A percentile compares a stretch with the other conserved stretches of the same genome.
Evolutionary conservation across 768 basidiomycete species (phyloP).

Genomic region (Pleurotus eryngii): DNA sequence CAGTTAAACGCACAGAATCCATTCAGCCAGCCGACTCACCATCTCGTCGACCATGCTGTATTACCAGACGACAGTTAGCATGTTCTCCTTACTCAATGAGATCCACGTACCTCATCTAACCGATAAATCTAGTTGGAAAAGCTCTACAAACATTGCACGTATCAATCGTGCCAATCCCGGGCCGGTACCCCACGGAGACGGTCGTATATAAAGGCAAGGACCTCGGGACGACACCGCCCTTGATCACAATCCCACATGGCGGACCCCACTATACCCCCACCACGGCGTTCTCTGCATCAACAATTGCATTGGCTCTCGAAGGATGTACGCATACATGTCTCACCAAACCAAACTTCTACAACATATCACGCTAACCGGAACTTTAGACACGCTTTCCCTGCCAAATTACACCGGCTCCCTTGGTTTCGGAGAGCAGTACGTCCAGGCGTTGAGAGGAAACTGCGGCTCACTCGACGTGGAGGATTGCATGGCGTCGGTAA

Average conservation of each 20-base stretch:
- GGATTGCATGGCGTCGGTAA: constrained; percentile 55
- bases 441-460: constrained; percentile 50
- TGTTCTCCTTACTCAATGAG: neutral
- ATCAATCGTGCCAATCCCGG: constrained; percentile 48
- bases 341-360: neutral
- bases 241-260: constrained; percentile 56
- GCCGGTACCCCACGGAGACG: constrained; percentile 47
- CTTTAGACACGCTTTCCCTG: constrained; percentile 51
- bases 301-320: constrained; percentile 48
- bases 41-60: constrained; percentile 39
- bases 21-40: constrained; percentile 21
- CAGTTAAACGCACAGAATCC: constrained; percentile 22
- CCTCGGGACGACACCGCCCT: constrained; percentile 31
- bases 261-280: constrained; percentile 54
- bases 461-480: constrained; percentile 66
- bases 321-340: constrained; percentile 46
- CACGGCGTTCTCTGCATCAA: constrained; percentile 43
- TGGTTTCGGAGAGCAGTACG: constrained; percentile 63
- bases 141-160: constrained; percentile 39
- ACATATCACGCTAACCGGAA: neutral
- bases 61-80: constrained; percentile 39
- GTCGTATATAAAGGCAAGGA: constrained; percentile 42
- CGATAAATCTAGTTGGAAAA: constrained; percentile 30
- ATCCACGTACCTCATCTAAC: neutral
- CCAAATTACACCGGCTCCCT: constrained; percentile 69